Percentiles rank a stretch among this genome's conserved stretches.
Evolutionary conservation across 2,329 filamentous ascomycete species (phyloP).

Genomic region (Sclerotinia spermophila): DNA sequence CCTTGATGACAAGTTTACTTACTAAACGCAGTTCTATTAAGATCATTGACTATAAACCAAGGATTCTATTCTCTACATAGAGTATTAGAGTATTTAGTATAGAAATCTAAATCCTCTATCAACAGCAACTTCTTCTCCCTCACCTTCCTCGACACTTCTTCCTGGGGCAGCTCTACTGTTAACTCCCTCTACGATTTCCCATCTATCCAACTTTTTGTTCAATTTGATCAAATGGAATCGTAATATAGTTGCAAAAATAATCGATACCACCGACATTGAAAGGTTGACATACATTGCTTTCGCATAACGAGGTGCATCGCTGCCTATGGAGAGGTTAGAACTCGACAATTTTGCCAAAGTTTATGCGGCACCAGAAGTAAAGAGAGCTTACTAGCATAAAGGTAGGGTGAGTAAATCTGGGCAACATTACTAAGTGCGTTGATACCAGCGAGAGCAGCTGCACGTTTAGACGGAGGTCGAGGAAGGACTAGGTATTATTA

Average conservation of each 20-base stretch:
- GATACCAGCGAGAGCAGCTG: slow-evolving; percentile 25
- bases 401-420: slow-evolving; percentile 64
- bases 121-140: slow-evolving; percentile 14
- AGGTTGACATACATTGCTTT: slow-evolving; percentile 66
- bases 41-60: no score
- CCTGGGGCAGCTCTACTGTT: neutral
- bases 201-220: slow-evolving; percentile 67
- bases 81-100: neutral
- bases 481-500: slow-evolving; percentile 36
- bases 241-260: slow-evolving; percentile 59
- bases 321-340: neutral
- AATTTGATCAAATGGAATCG: slow-evolving; percentile 59
- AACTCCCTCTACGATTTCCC: slow-evolving; percentile 47
- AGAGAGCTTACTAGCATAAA: slow-evolving; percentile 34
- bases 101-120: slow-evolving; percentile 15
- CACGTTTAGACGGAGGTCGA: slow-evolving; percentile 26
- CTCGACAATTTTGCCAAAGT: neutral
- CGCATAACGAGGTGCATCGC: slow-evolving; percentile 11
- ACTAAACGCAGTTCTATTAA: neutral
- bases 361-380: no score
- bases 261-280: slow-evolving; percentile 59
- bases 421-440: slow-evolving; percentile 48
- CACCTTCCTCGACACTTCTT: neutral
- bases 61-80: no score
- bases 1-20: neutral